Base-by-base conservation (phyloP, 306 rosid genomes). In the Prunus campanulata region DNA sequence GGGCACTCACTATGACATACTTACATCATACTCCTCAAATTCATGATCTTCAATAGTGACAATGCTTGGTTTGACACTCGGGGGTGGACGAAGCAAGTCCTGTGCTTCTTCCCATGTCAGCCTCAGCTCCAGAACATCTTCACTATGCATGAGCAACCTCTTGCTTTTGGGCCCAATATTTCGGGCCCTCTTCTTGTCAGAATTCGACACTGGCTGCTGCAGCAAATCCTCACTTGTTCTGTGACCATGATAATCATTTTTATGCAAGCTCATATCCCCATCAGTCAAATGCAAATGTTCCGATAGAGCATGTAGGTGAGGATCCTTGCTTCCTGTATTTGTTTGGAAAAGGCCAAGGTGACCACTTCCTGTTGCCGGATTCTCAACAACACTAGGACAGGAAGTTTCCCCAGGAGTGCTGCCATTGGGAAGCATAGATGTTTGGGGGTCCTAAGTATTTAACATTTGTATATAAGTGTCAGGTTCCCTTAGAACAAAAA, bases 61-160 rank as follows among this genome's bases (percentile, higher is more conserved):
- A 71, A 92, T 83, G 87, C 89, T 95, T 44, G 97, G 99, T 57
- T 80, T 80, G 82, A 84, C 96, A 82, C 85, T 79, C 11, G 96
- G 92, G 0, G 99, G 96, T 1, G 99, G 99, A 70, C 99, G 97
- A 76, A 95, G 97, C 81, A 95, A 93, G 80, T 95, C 97, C 74
- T 92, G 99, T 62, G 97, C 97, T 87, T 95, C 99, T 87, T 92
- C 97, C 99, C 99, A 95, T 57, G 99, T 95, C 73, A 95, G 87
- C 82, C 91, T 88, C 76, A 95, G 84, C 89, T 95, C 97, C 84
- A 86, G 61, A 48, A 92, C 86, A 77, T 95, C 99, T 72, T 92
- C 99, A 74, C 91, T 88, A 55, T 88, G 85, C 87, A 95, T 90
- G 64, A 80, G 90, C 86, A 95, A 78, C 81, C 99, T 90, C 83